Evolutionary conservation across 306 rosid species (phyloP).

Genomic region (Trifolium fragiferum): DNA sequence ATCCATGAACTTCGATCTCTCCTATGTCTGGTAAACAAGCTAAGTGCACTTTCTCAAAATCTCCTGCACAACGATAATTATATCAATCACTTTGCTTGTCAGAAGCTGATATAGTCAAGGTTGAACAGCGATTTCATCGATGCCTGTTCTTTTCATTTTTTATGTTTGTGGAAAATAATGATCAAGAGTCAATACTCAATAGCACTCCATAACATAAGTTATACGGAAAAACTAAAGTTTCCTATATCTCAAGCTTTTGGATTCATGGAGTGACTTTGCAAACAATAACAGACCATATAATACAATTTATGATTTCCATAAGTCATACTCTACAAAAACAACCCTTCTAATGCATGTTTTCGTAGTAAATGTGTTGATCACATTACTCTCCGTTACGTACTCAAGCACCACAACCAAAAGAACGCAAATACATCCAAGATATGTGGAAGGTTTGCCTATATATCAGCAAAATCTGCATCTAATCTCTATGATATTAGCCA

Average conservation of each 20-base stretch:
- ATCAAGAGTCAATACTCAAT: too few species aligned
- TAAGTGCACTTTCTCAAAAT: slow-evolving; percentile 69
- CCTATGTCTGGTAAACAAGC: slow-evolving; percentile 63
- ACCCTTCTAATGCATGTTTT: not conserved
- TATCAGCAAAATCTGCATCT: not conserved
- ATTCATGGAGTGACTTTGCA: not conserved
- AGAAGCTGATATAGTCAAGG: slow-evolving; percentile 5
- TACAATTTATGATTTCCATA: not conserved
- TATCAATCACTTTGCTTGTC: slow-evolving; percentile 18
- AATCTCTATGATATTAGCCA: not conserved
- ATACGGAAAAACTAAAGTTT: not conserved
- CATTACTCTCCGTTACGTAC: not conserved
- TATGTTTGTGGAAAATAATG: too few species aligned
- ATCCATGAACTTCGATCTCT: slow-evolving; percentile 66
- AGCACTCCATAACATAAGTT: too few species aligned
- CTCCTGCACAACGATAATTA: slow-evolving; percentile 56
- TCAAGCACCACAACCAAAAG: not conserved
- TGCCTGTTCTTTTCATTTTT: not conserved
- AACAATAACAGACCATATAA: not conserved
- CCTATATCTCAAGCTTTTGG: not conserved
- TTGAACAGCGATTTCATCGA: slow-evolving; percentile 21
- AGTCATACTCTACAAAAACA: not conserved
- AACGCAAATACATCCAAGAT: not conserved
- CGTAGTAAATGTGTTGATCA: not conserved
- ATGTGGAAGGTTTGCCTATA: not conserved